These are phyloP conservation scores for Castanopsis chinensis DNA, from an alignment of 306 rosid genomes.

Conservation along the genomic window DNA sequence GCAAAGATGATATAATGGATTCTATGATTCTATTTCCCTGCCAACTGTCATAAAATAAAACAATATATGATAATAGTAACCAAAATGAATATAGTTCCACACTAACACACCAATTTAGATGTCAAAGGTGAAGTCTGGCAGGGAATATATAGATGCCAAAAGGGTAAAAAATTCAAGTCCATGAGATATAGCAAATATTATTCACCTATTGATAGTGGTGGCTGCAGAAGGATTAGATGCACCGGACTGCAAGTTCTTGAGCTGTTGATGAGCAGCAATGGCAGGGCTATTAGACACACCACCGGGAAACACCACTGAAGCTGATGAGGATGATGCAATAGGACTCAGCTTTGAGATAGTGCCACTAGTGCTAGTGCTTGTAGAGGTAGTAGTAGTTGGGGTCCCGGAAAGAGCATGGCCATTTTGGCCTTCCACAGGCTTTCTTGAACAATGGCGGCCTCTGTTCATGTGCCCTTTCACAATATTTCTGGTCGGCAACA, in stretches of 20 bases:
- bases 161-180: neutral
- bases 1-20: neutral
- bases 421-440: slow-evolving; percentile 99
- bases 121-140: neutral
- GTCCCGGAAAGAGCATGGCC: slow-evolving; percentile 62
- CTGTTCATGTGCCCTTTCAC: slow-evolving; percentile 91
- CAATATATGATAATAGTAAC: neutral
- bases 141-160: slow-evolving; percentile 9
- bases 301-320: slow-evolving; percentile 36
- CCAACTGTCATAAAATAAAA: neutral
- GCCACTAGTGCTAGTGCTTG: neutral
- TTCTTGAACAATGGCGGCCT: slow-evolving; percentile 99
- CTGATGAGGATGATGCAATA: slow-evolving; percentile 31
- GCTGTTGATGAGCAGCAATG: slow-evolving; percentile 48
- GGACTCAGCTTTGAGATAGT: slow-evolving; percentile 33
- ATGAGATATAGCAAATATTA: neutral
- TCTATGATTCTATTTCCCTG: neutral
- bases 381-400: slow-evolving; percentile 9
- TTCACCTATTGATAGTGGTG: slow-evolving; percentile 57
- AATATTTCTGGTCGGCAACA: slow-evolving; percentile 85
- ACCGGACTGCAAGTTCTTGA: slow-evolving; percentile 46
- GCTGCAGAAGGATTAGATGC: slow-evolving; percentile 51
- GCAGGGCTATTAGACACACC: slow-evolving; percentile 39
- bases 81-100: neutral
- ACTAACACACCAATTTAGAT: neutral